A percentile compares a stretch with the other conserved stretches of the same genome.
phyloP scores from a whole-genome alignment of 352 stramenopile species.

The Globisporangium nagaii region DNA sequence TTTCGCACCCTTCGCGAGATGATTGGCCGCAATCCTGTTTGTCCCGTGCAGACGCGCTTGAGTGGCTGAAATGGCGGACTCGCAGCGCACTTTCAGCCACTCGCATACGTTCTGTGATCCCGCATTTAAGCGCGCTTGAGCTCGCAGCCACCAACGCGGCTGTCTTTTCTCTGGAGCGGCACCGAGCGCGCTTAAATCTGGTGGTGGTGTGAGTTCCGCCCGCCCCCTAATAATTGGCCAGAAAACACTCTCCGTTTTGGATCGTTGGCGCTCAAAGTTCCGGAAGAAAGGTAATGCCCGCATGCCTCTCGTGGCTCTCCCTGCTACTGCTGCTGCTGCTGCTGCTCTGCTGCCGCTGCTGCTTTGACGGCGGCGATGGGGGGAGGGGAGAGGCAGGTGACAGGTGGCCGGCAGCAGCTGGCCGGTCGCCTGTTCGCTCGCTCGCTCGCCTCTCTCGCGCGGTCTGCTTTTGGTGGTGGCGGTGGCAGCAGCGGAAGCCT shows the following conservation, averaged over 20 bases:
- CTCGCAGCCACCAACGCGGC: no score
- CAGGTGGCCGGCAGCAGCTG: background rate
- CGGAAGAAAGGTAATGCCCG: slow-evolving; percentile 17
- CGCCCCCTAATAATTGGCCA: slow-evolving; percentile 19
- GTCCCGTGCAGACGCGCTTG: slow-evolving; percentile 1
- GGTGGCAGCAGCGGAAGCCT: background rate
- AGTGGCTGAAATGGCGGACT: background rate
- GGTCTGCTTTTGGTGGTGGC: slow-evolving; percentile 3
- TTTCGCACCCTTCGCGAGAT: background rate
- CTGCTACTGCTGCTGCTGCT: background rate
- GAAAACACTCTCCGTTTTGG: slow-evolving; percentile 34
- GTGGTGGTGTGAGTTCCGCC: slow-evolving; percentile 4
- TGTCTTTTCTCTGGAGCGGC: no score
- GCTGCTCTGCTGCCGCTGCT: background rate
- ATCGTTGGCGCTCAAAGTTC: slow-evolving; percentile 28
- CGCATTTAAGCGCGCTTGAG: slow-evolving; percentile 18
- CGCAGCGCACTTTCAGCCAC: no score
- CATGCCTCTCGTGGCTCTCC: background rate
- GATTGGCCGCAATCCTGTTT: background rate
- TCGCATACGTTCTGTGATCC: background rate
- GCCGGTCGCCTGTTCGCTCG: no score
- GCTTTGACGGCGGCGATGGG: no score
- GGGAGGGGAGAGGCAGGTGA: background rate
- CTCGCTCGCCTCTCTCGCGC: background rate
- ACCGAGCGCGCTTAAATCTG: slow-evolving; percentile 11